These are phyloP conservation scores for Actinomortierella ambigua DNA, from an alignment of 371 early-diverging fungal genomes.

Conservation along the genomic window DNA sequence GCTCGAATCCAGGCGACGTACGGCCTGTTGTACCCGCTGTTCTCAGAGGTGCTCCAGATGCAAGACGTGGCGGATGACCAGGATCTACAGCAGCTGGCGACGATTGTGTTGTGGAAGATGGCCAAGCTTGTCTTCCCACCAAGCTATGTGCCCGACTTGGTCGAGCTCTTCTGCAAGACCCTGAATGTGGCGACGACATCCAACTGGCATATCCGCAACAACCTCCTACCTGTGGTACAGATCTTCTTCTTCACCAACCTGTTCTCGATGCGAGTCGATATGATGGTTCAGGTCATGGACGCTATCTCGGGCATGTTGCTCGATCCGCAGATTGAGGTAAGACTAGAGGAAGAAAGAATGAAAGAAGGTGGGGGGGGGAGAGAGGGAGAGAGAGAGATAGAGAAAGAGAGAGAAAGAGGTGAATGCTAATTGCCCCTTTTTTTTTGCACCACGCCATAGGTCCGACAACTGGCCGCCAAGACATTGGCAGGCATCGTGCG, in stretches of 20 bases:
- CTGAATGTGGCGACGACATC: slow-evolving; percentile 50
- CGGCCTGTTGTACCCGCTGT: slow-evolving; percentile 54
- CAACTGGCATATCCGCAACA: slow-evolving; percentile 78
- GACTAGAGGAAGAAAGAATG: neutral
- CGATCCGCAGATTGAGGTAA: slow-evolving; percentile 80
- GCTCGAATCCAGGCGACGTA: slow-evolving; percentile 60
- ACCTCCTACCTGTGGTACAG: slow-evolving; percentile 78
- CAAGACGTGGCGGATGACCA: slow-evolving; percentile 78
- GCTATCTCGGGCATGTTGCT: slow-evolving; percentile 66
- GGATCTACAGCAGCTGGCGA: slow-evolving; percentile 70
- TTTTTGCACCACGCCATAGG: slow-evolving; percentile 44
- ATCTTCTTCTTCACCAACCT: slow-evolving; percentile 80
- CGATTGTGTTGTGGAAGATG: slow-evolving; percentile 54
- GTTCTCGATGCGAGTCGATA: slow-evolving; percentile 58
- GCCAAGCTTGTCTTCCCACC: slow-evolving; percentile 64
- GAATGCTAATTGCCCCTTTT: neutral
- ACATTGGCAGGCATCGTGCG: slow-evolving; percentile 87
- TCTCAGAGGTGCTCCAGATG: slow-evolving; percentile 72
- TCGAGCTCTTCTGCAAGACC: slow-evolving; percentile 61
- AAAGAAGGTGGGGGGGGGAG: neutral
- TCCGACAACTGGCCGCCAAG: slow-evolving; percentile 80
- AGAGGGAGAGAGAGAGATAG: neutral
- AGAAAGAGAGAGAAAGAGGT: neutral
- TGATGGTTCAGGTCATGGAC: slow-evolving; percentile 63
- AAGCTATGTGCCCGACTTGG: slow-evolving; percentile 51